Evolutionary conservation across 2,329 filamentous ascomycete genomes (phyloP), one percentile per base, ranked within the genome.

Genomic region (Aspergillus flavus): DNA sequence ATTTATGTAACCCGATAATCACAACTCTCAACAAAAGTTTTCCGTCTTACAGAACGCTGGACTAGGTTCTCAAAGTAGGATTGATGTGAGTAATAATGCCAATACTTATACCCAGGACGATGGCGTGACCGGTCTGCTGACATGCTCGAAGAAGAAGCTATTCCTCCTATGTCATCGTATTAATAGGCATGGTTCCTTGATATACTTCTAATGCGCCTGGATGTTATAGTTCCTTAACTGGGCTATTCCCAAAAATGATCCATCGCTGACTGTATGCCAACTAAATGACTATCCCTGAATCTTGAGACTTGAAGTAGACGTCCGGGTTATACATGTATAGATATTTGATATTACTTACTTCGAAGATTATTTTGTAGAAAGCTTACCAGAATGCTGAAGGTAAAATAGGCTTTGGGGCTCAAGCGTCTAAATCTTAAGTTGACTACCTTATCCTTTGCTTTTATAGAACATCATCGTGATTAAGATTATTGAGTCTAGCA

Each of bases 231-330:
- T 2, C 12, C 16, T 36, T 0, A 6, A 16, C 34, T 36, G 14
- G 34, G 14, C 6, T 36, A 16, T 36, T 36, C 14, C 34, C 1
- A 36, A 16, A 36, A 5, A 36, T 36, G 14, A 14, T 16, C 34
- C 5, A 16, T 36, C 5, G 12, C 6, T 16, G 5, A 2, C 5
- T 36, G 14, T 16, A 36, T 36, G 5, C 34, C 6, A 36, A 36
- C 5, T 16, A 36, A 36, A 16, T 36, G 2, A 36, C 6, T 16
- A 14, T 36, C 12, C 5, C 12, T 6, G 12, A 16, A 16, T 36
- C 14, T 36, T 36, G 0, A 4, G 11, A 4, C 0, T 12, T 34
- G 2, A 1, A 2, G 34, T 36, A 5, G 5, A 16, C 1, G 6
- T 0, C 39, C 6, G 4, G 16, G 16, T 6, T 19, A 10, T n/a